A percentile compares a stretch with the other conserved stretches of the same genome.
Evolutionary conservation across 2,329 filamentous ascomycete genomes (phyloP).

Genomic region (Ophiostoma sp.): DNA sequence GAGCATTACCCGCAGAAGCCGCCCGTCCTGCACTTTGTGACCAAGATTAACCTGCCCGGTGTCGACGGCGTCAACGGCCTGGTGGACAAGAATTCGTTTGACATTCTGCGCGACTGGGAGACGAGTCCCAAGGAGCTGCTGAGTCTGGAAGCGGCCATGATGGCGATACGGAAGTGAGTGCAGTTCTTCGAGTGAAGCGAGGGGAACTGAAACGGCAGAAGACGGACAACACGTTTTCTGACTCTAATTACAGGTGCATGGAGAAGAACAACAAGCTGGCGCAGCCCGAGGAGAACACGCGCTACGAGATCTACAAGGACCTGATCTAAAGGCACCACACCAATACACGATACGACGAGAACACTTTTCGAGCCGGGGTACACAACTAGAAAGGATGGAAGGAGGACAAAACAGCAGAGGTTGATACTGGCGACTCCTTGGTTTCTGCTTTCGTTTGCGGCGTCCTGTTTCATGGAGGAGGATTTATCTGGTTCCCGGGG

Average conservation of each 20-base stretch:
- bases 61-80: slow-evolving; percentile 78
- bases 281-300: slow-evolving; percentile 84
- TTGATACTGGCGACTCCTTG: background rate
- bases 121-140: slow-evolving; percentile 81
- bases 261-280: slow-evolving; percentile 94
- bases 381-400: background rate
- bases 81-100: slow-evolving; percentile 81
- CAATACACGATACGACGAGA: background rate
- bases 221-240: background rate
- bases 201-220: background rate
- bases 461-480: background rate
- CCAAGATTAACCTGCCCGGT: slow-evolving; percentile 93
- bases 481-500: background rate
- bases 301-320: slow-evolving; percentile 39
- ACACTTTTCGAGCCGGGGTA: background rate
- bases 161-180: slow-evolving; percentile 39
- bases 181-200: background rate
- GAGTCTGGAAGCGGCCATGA: slow-evolving; percentile 40
- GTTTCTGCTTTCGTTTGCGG: background rate
- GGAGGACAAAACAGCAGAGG: background rate
- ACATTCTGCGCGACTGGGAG: slow-evolving; percentile 87
- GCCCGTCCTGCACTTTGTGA: slow-evolving; percentile 88
- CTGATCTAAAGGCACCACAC: slow-evolving; percentile 23
- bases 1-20: slow-evolving; percentile 84
- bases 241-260: slow-evolving; percentile 79